Base-by-base conservation (phyloP, 1,284 basidiomycete species). In the Ganoderma boninense region DNA sequence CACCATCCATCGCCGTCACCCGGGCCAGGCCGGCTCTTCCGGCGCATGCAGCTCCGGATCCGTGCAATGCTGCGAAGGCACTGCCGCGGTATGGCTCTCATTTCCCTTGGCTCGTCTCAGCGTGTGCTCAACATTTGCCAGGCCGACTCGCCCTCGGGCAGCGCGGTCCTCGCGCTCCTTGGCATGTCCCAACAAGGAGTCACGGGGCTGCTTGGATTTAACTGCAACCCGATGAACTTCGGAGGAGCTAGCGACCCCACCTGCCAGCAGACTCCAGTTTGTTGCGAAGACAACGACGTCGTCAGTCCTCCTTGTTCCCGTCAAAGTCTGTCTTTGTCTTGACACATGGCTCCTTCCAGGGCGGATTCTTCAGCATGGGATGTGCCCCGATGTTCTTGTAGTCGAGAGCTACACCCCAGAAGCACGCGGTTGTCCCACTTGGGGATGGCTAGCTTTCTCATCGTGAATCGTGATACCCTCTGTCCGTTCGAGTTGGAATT, bases 321-420 rank as follows among this genome's bases (percentile, higher is more conserved):
- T 26, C 18, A 4, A 11, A 0, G 14, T 14, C 4, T 23, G 14
- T 42, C 14, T 20, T 2, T 23, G 14, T 42, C 14, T 26, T 43
- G 23, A 49, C 61, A 1, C 18, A 26, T 14, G 23, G n/a, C 5
- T 52, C 5, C 20, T 11, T n/a, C 49, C 2, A 77, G 76, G 73
- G 73, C 44, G 65, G 69, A n/a, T 62, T 77, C 29, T 61, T 77
- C 69, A 74, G 60, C 71, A 64, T 77, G 40, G 76, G 76, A 54
- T 77, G 76, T 38, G 60, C 68, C 23, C 76, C 76, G 20, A 43
- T 76, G 32, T 14, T 14, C 23, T 42, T 43, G 60, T 62, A 42
- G 43, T 10, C 4, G 60, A 13, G 23, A 62, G 38, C 14, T 5
- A 23, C 14, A 14, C 23, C 2, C 14, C 0, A 13, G 26, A 10